Percentiles rank a stretch among this genome's conserved stretches.
Conservation (phyloP, 169 alveolate genomes). For the Perkinsus marinus region DNA sequence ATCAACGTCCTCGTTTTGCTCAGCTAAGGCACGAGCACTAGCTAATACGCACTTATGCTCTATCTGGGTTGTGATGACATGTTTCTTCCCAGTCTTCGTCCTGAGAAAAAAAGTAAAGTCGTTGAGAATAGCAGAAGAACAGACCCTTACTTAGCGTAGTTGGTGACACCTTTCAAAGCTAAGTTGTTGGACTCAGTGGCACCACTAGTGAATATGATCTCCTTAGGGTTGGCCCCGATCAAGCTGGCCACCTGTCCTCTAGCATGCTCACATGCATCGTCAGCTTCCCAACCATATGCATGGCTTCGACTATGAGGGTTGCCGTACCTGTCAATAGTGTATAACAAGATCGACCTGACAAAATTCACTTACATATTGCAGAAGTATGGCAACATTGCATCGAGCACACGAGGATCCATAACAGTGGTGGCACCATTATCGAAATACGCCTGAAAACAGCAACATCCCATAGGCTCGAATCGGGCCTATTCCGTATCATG, state of each 20-base stretch:
- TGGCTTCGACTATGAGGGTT: slow-evolving; percentile 94
- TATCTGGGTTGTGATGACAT: slow-evolving; percentile 88
- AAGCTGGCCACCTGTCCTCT: slow-evolving; percentile 56
- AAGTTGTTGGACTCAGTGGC: slow-evolving; percentile 96
- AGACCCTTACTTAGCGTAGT: slow-evolving; percentile 11
- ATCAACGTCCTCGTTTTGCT: slow-evolving; percentile 60
- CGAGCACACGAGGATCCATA: slow-evolving; percentile 92
- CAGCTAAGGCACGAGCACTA: slow-evolving; percentile 50
- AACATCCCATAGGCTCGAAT: no score
- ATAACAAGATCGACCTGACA: no score
- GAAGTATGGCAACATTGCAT: slow-evolving; percentile 89
- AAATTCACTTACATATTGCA: slow-evolving; percentile 65
- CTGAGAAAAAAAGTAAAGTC: slow-evolving; percentile 29
- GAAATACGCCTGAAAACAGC: slow-evolving; percentile 53
- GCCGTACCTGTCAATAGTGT: slow-evolving; percentile 31
- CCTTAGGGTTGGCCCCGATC: slow-evolving; percentile 71
- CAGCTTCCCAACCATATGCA: slow-evolving; percentile 92
- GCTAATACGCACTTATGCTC: slow-evolving; percentile 95
- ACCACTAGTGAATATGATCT: slow-evolving; percentile 92
- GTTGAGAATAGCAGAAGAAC: slow-evolving; percentile 5
- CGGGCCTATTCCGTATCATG: background rate
- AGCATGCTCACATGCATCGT: slow-evolving; percentile 81
- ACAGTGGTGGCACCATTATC: slow-evolving; percentile 96
- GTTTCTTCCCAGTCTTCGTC: slow-evolving; percentile 58
- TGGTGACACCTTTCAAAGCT: slow-evolving; percentile 86